Evolutionary conservation across 139 green algal genomes (phyloP).

Genomic region (Tetraselmis striata): DNA sequence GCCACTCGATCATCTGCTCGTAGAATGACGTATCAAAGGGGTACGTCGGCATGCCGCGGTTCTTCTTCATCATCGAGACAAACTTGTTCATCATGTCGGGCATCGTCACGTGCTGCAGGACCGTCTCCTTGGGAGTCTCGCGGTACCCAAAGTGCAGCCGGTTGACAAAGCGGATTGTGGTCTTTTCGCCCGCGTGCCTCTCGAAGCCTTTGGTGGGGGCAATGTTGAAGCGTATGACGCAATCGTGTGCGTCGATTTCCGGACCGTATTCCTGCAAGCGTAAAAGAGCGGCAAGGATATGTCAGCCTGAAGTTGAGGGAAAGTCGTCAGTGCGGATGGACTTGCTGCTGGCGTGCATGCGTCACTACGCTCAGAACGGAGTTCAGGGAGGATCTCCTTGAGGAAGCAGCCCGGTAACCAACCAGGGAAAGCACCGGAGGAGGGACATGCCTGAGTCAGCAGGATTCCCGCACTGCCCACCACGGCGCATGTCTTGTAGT

Average conservation of each 20-base stretch:
- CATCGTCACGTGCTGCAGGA: slow-evolving; percentile 7
- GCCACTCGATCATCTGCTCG: slow-evolving; percentile 17
- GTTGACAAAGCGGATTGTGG: slow-evolving; percentile 22
- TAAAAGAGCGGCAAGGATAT: no score
- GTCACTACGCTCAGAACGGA: no score
- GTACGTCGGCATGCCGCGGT: slow-evolving; percentile 3
- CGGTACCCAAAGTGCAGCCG: slow-evolving; percentile 13
- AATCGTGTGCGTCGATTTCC: slow-evolving; percentile 22
- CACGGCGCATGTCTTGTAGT: slow-evolving; percentile 23
- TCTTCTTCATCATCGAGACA: neutral
- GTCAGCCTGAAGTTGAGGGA: neutral
- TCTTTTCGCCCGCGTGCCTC: slow-evolving; percentile 12
- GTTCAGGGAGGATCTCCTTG: no score
- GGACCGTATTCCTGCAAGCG: slow-evolving; percentile 8
- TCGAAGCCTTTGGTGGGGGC: slow-evolving; percentile 19
- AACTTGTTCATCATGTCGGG: slow-evolving; percentile 7
- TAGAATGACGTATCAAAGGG: slow-evolving; percentile 8
- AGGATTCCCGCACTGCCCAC: slow-evolving; percentile 27
- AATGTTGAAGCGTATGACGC: slow-evolving; percentile 27
- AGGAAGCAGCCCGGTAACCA: no score
- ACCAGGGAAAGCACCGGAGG: no score
- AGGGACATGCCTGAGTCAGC: slow-evolving; percentile 6
- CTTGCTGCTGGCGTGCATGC: no score
- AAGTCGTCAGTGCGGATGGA: no score
- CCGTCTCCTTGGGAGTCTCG: neutral